A percentile compares a stretch with the other conserved stretches of the same genome.
Conservation (phyloP, 495 filamentous ascomycete species). For the Hyaloscypha variabilis region DNA sequence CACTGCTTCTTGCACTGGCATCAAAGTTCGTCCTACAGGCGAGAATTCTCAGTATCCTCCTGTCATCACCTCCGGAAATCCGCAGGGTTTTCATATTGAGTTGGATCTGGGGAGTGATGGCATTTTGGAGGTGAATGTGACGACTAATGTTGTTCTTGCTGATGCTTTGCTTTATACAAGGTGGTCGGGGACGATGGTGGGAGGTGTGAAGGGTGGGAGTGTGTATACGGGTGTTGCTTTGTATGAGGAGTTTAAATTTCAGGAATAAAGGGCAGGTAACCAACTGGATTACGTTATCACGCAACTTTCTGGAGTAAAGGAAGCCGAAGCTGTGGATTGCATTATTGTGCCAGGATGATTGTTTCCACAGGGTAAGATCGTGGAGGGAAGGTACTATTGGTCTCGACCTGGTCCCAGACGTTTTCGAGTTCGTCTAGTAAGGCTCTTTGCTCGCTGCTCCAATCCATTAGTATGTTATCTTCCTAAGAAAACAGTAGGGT, state of each 20-base stretch:
- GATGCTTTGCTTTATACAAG: background rate
- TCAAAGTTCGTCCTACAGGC: slow-evolving; percentile 21
- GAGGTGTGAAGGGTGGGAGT: slow-evolving; percentile 6
- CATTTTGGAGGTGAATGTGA: slow-evolving; percentile 15
- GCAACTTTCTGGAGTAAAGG: too few relatives aligned
- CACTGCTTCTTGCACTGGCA: slow-evolving; percentile 12
- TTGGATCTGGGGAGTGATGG: slow-evolving; percentile 18
- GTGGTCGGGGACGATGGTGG: slow-evolving; percentile 13
- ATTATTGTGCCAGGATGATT: too few relatives aligned
- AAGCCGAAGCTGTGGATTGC: too few relatives aligned
- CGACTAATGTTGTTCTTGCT: background rate
- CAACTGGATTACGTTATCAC: too few relatives aligned
- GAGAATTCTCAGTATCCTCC: slow-evolving; percentile 26
- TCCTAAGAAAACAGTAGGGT: too few relatives aligned
- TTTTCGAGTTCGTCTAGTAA: slow-evolving; percentile 95
- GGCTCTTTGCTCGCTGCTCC: slow-evolving; percentile 70
- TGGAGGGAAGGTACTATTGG: slow-evolving; percentile 67
- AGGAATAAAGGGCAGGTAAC: too few relatives aligned
- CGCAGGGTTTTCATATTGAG: slow-evolving; percentile 21
- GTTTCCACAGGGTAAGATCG: slow-evolving; percentile 57
- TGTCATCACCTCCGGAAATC: background rate
- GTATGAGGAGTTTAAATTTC: slow-evolving; percentile 22
- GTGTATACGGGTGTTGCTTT: background rate
- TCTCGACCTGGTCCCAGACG: slow-evolving; percentile 97
- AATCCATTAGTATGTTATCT: background rate